Conservation (phyloP, 2,329 filamentous ascomycete genomes). For the Orbilia brochopaga region DNA sequence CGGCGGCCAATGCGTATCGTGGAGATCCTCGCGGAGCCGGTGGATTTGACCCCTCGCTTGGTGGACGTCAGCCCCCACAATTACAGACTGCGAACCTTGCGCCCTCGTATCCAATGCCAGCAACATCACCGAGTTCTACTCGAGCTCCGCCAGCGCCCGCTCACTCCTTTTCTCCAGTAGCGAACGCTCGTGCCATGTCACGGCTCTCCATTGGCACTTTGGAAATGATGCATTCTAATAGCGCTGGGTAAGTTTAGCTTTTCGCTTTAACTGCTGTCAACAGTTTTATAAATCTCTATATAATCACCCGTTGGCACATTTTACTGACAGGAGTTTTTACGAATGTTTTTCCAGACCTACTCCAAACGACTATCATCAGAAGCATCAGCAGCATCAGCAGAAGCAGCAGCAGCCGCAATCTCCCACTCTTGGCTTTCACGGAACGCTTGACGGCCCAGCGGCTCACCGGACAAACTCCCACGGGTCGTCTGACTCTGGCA, state of each 20-base stretch:
- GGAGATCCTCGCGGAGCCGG: constrained; percentile 38
- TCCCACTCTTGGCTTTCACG: constrained; percentile 29
- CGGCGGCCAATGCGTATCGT: constrained; percentile 25
- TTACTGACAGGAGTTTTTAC: constrained; percentile 10
- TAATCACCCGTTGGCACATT: neutral
- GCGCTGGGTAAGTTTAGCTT: constrained; percentile 40
- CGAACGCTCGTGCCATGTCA: constrained; percentile 47
- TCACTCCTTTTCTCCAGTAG: constrained; percentile 44
- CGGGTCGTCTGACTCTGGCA: constrained; percentile 28
- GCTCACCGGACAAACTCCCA: constrained; percentile 33
- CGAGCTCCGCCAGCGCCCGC: constrained; percentile 42
- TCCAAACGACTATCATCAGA: constrained; percentile 24
- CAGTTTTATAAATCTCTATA: neutral
- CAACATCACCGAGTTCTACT: constrained; percentile 31
- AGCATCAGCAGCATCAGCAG: constrained; percentile 18
- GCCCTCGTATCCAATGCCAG: constrained; percentile 28
- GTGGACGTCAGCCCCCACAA: constrained; percentile 38
- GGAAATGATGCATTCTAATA: constrained; percentile 45
- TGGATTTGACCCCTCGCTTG: constrained; percentile 41
- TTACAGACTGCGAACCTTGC: constrained; percentile 34
- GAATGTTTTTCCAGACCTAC: constrained; percentile 23
- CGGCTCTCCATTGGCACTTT: constrained; percentile 43
- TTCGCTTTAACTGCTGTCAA: neutral
- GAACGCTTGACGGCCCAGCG: constrained; percentile 8
- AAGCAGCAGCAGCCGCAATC: constrained; percentile 35